Conservation (phyloP, 139 green algal genomes). For the Chlorella sorokiniana region DNA sequence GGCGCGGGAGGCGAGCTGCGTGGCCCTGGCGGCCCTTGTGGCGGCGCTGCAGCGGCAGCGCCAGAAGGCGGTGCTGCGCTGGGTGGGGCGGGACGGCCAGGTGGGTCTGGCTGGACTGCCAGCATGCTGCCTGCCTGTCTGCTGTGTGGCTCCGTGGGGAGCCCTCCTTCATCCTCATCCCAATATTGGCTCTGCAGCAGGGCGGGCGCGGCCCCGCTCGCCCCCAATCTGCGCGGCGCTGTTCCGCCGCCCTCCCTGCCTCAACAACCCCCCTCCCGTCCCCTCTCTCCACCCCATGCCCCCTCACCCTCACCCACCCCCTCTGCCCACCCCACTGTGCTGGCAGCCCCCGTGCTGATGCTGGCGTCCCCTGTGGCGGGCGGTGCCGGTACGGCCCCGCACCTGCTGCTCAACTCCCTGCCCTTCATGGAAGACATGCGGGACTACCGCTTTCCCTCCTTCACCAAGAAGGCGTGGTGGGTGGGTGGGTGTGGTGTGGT, state of each 20-base stretch:
- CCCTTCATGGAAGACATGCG: slow-evolving; percentile 33
- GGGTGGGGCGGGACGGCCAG: not conserved
- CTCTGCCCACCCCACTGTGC: not conserved
- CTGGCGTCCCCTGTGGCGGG: not conserved
- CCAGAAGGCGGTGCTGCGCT: slow-evolving; percentile 31
- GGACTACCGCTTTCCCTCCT: slow-evolving; percentile 19
- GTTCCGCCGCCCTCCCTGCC: not conserved
- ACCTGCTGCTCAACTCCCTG: slow-evolving; percentile 38
- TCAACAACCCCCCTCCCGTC: not conserved
- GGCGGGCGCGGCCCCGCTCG: too few species aligned
- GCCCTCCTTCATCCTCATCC: too few species aligned
- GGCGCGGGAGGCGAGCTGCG: not conserved
- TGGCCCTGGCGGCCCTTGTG: slow-evolving; percentile 31
- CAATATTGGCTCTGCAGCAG: too few species aligned
- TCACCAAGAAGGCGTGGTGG: slow-evolving; percentile 3
- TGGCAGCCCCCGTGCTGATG: not conserved
- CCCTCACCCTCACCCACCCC: not conserved
- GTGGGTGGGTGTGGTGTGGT: not conserved
- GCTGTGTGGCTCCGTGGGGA: too few species aligned
- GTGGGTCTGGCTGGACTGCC: not conserved
- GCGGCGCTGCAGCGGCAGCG: slow-evolving; percentile 3
- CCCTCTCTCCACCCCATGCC: not conserved
- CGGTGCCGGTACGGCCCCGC: not conserved
- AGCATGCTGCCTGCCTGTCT: too few species aligned
- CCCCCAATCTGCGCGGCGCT: too few species aligned